Base-by-base conservation (phyloP, 345 rosid genomes). In the Anacardium occidentale region DNA sequence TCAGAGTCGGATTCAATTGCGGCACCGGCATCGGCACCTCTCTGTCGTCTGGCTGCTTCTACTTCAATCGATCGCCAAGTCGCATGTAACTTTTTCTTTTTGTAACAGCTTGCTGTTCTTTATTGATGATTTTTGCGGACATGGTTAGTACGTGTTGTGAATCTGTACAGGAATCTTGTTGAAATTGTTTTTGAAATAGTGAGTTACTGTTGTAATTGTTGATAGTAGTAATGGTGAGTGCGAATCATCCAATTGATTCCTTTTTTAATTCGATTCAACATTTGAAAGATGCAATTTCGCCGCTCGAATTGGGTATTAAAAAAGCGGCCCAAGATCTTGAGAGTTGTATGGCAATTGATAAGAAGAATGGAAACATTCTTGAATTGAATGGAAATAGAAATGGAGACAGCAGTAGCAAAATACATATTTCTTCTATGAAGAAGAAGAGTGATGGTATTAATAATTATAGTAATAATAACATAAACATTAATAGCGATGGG, bases 271-370 rank as follows among this genome's bases (percentile, higher is more conserved):
- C 96, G 78, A 82, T 91, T 81, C 91, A 90, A 80, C 86, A 83
- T 62, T 88, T 89, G 65, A 89, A 86, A 73, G 91, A 83, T 62
- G 96, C 74, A n/a, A 47, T 89, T 61, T 83, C 74, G 42, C 92
- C 94, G 0, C 74, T 87, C 29, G 97, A 92, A 74, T 76, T 78
- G 0, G 96, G 96, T 9, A 71, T 92, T 47, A 81, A 79, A 34
- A 90, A 82, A 71, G 94, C 91, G 5, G 91, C 93, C 0, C 85
- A 74, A 68, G 97, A 90, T 77, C 65, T 92, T 62, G 96, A 90
- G 74, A 75, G 62, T 59, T 82, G 92, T 21, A 87, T 91, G 92
- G 79, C 77, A 21, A 79, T 71, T 45, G 66, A 74, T 37, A 76
- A 64, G 50, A 87, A 69, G 69, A 85, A 79, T 75, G 82, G 77